Evolutionary conservation across 148 eudicot species (phyloP).

Genomic region (Vaccinium vitisidaea): DNA sequence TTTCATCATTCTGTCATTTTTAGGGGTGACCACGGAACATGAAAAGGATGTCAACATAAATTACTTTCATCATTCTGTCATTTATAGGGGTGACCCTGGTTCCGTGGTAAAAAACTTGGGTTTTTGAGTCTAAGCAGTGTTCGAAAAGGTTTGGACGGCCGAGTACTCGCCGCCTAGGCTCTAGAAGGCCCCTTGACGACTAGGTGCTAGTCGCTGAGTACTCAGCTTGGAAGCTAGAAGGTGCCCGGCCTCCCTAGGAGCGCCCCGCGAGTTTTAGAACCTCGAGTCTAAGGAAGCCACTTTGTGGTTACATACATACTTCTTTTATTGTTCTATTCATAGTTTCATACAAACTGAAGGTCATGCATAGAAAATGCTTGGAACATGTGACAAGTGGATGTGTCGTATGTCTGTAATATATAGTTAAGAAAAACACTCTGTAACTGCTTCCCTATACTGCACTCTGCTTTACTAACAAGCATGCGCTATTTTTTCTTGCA

Average conservation of each 20-base stretch:
- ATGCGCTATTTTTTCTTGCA: slow-evolving; percentile 36
- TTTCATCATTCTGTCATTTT: not conserved
- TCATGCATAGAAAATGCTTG: not conserved
- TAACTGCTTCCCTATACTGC: not conserved
- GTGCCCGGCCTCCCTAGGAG: too few relatives aligned
- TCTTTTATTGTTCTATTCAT: not conserved
- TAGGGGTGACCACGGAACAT: not conserved
- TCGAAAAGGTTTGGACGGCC: too few relatives aligned
- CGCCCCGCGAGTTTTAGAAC: too few relatives aligned
- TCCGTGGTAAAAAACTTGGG: not conserved
- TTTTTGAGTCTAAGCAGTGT: not conserved
- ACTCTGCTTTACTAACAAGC: slow-evolving; percentile 17
- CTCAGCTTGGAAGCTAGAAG: too few relatives aligned
- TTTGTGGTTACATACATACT: not conserved
- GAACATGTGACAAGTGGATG: not conserved
- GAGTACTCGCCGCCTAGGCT: too few relatives aligned
- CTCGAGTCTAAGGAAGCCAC: not conserved
- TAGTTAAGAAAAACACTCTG: not conserved
- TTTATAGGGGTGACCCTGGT: slow-evolving; percentile 1
- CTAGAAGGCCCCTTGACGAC: too few relatives aligned
- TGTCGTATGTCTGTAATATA: not conserved
- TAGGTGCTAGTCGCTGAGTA: too few relatives aligned
- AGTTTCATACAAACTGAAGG: not conserved
- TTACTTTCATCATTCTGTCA: not conserved
- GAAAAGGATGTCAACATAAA: not conserved